These are phyloP conservation scores for Talaromyces sp. DNA, from an alignment of 2,329 filamentous ascomycete genomes.

Conservation along the genomic window DNA sequence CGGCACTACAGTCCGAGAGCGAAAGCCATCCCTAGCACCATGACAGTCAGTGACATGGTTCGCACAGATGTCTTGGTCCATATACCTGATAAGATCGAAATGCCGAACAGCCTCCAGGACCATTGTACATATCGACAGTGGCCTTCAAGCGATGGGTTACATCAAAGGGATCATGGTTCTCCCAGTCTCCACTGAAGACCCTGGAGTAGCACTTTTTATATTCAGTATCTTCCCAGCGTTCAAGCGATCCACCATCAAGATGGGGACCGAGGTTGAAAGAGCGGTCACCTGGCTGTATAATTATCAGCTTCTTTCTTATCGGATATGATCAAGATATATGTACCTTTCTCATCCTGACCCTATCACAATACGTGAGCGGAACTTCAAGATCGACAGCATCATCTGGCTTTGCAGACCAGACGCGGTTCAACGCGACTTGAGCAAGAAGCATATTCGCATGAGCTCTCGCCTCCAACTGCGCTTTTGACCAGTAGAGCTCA, in stretches of 20 bases:
- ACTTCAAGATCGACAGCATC: constrained; percentile 28
- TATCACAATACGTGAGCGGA: constrained; percentile 42
- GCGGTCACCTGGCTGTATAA: constrained; percentile 29
- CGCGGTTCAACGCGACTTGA: constrained; percentile 37
- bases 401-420: constrained; percentile 36
- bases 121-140: constrained; percentile 31
- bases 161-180: constrained; percentile 39
- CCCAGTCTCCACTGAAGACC: constrained; percentile 39
- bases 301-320: background rate
- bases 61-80: background rate
- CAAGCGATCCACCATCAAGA: constrained; percentile 44
- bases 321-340: background rate
- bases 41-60: background rate
- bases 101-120: constrained; percentile 37
- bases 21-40: constrained; percentile 42
- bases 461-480: constrained; percentile 38
- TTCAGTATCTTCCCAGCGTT: constrained; percentile 41
- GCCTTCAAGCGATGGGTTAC: constrained; percentile 32
- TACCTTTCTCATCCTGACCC: constrained; percentile 33
- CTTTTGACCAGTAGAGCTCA: constrained; percentile 38
- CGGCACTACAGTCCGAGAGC: constrained; percentile 33
- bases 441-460: constrained; percentile 39
- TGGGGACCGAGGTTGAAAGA: constrained; percentile 45
- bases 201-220: constrained; percentile 38
- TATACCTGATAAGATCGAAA: constrained; percentile 27